Conservation (phyloP, 2,329 filamentous ascomycete species). For the Onygena corvina region DNA sequence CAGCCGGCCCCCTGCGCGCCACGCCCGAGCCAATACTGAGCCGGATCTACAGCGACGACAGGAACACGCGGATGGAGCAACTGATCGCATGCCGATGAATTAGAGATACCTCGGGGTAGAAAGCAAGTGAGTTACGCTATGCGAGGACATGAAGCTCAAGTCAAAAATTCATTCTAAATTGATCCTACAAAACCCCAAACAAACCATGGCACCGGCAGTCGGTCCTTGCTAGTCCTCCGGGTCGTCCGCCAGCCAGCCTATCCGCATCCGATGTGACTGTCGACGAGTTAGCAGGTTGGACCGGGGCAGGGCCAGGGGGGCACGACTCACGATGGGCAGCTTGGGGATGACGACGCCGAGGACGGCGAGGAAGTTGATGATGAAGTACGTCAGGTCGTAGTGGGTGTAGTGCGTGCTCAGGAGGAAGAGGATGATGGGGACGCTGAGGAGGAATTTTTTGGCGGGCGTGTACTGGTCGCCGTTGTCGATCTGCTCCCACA, state of each 20-base stretch:
- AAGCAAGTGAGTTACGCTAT: conserved; percentile 3
- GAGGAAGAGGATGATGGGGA: conserved; percentile 87
- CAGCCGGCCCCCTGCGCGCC: too few species aligned
- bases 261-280: conserved; percentile 66
- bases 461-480: conserved; percentile 96
- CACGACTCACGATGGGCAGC: conserved; percentile 68
- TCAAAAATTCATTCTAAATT: conserved; percentile 9
- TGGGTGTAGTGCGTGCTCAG: conserved; percentile 98
- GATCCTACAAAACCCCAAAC: not conserved
- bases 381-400: conserved; percentile 93
- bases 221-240: conserved; percentile 38
- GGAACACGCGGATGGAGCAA: too few species aligned
- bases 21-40: too few species aligned
- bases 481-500: conserved; percentile 99
- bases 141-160: too few species aligned
- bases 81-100: too few species aligned
- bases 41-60: too few species aligned
- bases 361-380: conserved; percentile 89
- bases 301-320: not conserved
- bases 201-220: not conserved
- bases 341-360: conserved; percentile 92
- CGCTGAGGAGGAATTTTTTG: conserved; percentile 93
- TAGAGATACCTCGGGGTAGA: too few species aligned
- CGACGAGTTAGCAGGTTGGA: conserved; percentile 11
- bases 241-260: conserved; percentile 59